These are phyloP conservation scores for Dothideomycetidae sp. DNA, from an alignment of 2,329 filamentous ascomycete species.

Conservation along the genomic window DNA sequence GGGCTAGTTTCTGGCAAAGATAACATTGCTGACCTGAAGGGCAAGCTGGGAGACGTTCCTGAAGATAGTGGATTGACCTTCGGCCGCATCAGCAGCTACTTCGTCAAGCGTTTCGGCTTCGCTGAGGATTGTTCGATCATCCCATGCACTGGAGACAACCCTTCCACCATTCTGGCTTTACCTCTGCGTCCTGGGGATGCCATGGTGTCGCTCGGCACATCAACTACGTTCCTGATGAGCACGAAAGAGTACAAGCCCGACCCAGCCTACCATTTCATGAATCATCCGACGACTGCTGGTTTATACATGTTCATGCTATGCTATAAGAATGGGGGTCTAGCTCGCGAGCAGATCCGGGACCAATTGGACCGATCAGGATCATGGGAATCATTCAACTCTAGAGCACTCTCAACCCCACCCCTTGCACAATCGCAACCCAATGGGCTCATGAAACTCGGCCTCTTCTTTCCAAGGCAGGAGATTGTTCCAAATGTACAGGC, in stretches of 20 bases:
- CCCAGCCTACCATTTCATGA: constrained; percentile 92
- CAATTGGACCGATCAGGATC: constrained; percentile 46
- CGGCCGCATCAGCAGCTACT: constrained; percentile 65
- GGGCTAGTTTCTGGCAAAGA: constrained; percentile 56
- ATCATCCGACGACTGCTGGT: constrained; percentile 78
- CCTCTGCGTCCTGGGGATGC: constrained; percentile 79
- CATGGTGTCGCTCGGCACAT: constrained; percentile 88
- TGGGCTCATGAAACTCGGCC: constrained; percentile 63
- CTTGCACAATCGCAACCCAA: constrained; percentile 44
- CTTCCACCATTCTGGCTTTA: constrained; percentile 80
- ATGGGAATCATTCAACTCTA: constrained; percentile 72
- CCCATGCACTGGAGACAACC: constrained; percentile 92
- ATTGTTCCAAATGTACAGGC: constrained; percentile 83
- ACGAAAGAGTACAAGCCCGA: constrained; percentile 84
- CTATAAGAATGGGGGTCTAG: constrained; percentile 95
- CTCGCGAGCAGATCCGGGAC: constrained; percentile 80
- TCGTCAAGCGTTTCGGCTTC: constrained; percentile 66
- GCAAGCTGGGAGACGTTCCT: constrained; percentile 67
- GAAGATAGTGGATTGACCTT: constrained; percentile 68
- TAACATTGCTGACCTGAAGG: constrained; percentile 49
- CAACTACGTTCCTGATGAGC: constrained; percentile 94
- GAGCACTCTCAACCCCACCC: constrained; percentile 52
- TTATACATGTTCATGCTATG: constrained; percentile 99
- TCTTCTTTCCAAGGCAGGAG: constrained; percentile 93
- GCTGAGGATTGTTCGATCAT: constrained; percentile 57